Conservation (phyloP, 441 rosid species). For the Biscutella laevigata region DNA sequence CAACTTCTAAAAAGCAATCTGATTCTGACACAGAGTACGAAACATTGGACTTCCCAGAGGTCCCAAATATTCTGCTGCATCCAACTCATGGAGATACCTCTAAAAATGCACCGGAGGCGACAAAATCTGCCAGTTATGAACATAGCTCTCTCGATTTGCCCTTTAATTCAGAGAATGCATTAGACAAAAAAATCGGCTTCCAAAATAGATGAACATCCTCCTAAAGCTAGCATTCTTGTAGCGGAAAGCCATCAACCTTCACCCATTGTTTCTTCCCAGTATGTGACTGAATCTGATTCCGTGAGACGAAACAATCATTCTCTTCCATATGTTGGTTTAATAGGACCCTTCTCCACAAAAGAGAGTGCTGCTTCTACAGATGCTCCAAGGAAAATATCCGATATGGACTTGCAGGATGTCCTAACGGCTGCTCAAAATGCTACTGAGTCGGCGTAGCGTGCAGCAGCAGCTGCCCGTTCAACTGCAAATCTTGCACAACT, state of each 20-base stretch:
- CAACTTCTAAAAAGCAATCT: constrained; percentile 31
- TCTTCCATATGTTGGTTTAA: constrained; percentile 32
- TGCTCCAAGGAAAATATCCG: constrained; percentile 31
- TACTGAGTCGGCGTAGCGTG: constrained; percentile 82
- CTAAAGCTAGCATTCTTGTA: constrained; percentile 10
- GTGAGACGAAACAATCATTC: constrained; percentile 15
- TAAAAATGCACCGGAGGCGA: constrained; percentile 30
- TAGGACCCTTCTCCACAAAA: constrained; percentile 31
- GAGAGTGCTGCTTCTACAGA: constrained; percentile 27
- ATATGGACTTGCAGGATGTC: constrained; percentile 72
- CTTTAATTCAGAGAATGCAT: constrained; percentile 27
- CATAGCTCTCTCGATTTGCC: constrained; percentile 25
- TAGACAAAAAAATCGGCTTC: constrained; percentile 14
- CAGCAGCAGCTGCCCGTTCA: constrained; percentile 89
- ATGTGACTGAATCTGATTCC: constrained; percentile 36
- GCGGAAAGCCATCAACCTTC: constrained; percentile 53
- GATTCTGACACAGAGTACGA: constrained; percentile 57
- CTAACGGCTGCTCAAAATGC: constrained; percentile 83
- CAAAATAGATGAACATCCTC: constrained; percentile 16
- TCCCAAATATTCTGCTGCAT: constrained; percentile 46
- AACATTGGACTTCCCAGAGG: constrained; percentile 64
- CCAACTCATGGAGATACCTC: constrained; percentile 39
- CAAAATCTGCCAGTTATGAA: constrained; percentile 26
- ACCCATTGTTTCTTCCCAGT: too few species aligned
- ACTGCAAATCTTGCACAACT: constrained; percentile 91